Percentiles rank a stretch among this genome's conserved stretches.
These are phyloP conservation scores for Lagenaria siceraria DNA, from an alignment of 306 rosid species.

Conservation along the genomic window DNA sequence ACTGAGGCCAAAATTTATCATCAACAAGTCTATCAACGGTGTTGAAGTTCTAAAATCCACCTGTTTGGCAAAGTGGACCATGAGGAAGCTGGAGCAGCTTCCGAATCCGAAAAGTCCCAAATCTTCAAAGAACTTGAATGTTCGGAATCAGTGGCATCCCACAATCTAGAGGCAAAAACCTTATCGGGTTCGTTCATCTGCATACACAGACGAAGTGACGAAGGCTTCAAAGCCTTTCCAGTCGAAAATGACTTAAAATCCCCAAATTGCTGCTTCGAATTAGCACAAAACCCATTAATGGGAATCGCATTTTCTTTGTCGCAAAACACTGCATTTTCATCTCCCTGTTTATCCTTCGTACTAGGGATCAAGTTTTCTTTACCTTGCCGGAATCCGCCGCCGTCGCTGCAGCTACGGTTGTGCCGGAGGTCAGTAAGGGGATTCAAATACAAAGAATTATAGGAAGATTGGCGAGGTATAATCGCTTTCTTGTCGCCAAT, in stretches of 20 bases:
- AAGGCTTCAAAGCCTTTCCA: constrained; percentile 41
- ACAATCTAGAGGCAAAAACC: constrained; percentile 26
- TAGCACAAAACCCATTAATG: constrained; percentile 21
- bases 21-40: not conserved
- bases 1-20: not conserved
- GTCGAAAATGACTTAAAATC: constrained; percentile 47
- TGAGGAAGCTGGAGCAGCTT: constrained; percentile 91
- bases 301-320: constrained; percentile 42
- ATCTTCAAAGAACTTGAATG: constrained; percentile 45
- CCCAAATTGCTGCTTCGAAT: constrained; percentile 16
- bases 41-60: constrained; percentile 12
- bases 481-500: not conserved
- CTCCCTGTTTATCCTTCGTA: constrained; percentile 1
- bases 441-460: constrained; percentile 37
- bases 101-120: constrained; percentile 89
- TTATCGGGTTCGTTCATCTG: constrained; percentile 48
- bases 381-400: not conserved
- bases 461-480: constrained; percentile 22
- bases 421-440: constrained; percentile 42
- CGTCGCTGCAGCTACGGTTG: constrained; percentile 56
- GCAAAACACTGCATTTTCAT: not conserved
- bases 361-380: constrained; percentile 30
- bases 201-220: constrained; percentile 75
- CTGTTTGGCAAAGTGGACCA: constrained; percentile 86
- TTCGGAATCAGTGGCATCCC: constrained; percentile 34